Percentiles rank a stretch among this genome's conserved stretches.
Conservation (phyloP, 805 yeast genomes). For the Priceomyces carsonii region DNA sequence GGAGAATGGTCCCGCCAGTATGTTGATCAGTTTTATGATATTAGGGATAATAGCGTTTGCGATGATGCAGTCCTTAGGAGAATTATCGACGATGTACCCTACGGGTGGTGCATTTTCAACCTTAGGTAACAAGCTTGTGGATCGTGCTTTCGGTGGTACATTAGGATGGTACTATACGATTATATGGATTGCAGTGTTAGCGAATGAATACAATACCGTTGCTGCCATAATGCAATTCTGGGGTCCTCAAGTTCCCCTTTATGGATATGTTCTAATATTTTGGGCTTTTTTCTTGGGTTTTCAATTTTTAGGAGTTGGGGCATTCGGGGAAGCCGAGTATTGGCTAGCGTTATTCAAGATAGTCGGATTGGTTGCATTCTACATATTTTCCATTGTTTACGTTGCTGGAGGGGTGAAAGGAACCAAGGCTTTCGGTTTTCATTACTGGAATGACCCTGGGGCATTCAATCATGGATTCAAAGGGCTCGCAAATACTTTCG, state of each 20-base stretch:
- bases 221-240: slow-evolving; percentile 51
- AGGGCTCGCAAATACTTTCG: slow-evolving; percentile 58
- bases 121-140: slow-evolving; percentile 51
- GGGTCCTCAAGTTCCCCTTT: slow-evolving; percentile 53
- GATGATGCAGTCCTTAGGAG: slow-evolving; percentile 59
- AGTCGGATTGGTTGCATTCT: slow-evolving; percentile 48
- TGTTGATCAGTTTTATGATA: slow-evolving; percentile 51
- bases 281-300: slow-evolving; percentile 49
- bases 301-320: slow-evolving; percentile 52
- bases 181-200: slow-evolving; percentile 56
- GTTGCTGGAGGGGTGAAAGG: slow-evolving; percentile 47
- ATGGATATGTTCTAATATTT: slow-evolving; percentile 55
- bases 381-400: slow-evolving; percentile 49
- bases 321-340: slow-evolving; percentile 60
- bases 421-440: slow-evolving; percentile 39
- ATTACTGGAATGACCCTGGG: slow-evolving; percentile 46
- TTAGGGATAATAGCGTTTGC: slow-evolving; percentile 54
- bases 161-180: slow-evolving; percentile 55
- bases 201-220: slow-evolving; percentile 55
- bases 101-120: slow-evolving; percentile 53
- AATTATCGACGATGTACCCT: slow-evolving; percentile 54
- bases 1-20: slow-evolving; percentile 51
- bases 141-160: slow-evolving; percentile 58
- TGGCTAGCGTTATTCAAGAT: slow-evolving; percentile 52
- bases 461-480: slow-evolving; percentile 49